Base-by-base conservation (phyloP, 1,139 yeast genomes). In the Martiniozyma asiatica region DNA sequence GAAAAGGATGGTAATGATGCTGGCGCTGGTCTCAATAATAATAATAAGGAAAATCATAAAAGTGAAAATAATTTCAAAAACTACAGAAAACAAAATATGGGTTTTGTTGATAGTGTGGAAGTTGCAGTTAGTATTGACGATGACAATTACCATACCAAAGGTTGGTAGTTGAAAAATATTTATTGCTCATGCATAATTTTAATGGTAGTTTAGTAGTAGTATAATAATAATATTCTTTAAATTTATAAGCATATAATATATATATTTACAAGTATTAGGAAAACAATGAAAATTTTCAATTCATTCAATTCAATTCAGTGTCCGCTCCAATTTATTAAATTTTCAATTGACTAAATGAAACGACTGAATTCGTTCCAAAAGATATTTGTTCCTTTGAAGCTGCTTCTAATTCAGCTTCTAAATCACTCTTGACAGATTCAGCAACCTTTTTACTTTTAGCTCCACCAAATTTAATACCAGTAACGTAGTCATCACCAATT, bases 81-180 rank as follows among this genome's bases (percentile, higher is more conserved):
- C n/a, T n/a, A n/a, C n/a, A n/a, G n/a, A n/a, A n/a, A n/a, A n/a
- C n/a, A n/a, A n/a, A n/a, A n/a, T n/a, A n/a, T n/a, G n/a, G n/a
- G n/a, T n/a, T n/a, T n/a, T n/a, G n/a, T n/a, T n/a, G n/a, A n/a
- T n/a, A n/a, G n/a, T n/a, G n/a, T n/a, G n/a, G n/a, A n/a, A 12
- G 39, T 37, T 29, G 47, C 21, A 5, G 44, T 35, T 12, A 42
- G 35, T 11, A 46, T 41, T 6, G 52, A 50, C 31, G 44, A 42
- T 27, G 32, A 47, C 27, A 49, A 49, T 33, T 52, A 52, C 35
- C 53, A 51, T 33, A 43, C 56, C 5, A 48, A 47, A 32, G 57
- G 56, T 7, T 52, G 57, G 57, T 52, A 29, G 12, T 13, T 14
- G 5, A 9, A 13, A 12, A 11, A 24, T 10, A 24, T 24, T 16